phyloP scores from a whole-genome alignment of 1,284 basidiomycete genomes.

The Blastosporella zonata region DNA sequence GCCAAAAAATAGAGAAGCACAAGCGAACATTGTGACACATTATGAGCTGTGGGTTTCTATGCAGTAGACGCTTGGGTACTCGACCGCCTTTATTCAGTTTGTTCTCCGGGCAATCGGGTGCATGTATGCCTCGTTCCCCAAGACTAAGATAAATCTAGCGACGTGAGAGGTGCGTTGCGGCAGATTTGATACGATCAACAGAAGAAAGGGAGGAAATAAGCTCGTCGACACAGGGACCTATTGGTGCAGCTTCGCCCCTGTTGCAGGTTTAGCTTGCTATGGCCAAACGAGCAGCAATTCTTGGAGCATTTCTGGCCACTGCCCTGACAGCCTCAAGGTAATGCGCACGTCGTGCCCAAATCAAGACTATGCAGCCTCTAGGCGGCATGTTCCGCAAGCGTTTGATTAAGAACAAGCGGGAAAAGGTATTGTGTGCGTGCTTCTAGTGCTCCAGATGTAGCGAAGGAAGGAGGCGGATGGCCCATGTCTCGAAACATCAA shows the following conservation, averaged over 20 bases:
- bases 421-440: neutral
- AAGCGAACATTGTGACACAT: conserved; percentile 80
- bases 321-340: neutral
- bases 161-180: conserved; percentile 30
- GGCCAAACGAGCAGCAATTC: neutral
- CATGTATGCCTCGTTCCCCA: conserved; percentile 43
- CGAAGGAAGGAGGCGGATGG: neutral
- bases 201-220: neutral
- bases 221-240: neutral
- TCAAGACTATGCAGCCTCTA: neutral
- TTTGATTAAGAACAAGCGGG: neutral
- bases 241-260: neutral
- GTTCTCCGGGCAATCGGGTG: conserved; percentile 21
- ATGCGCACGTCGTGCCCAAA: neutral
- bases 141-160: conserved; percentile 27
- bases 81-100: conserved; percentile 14
- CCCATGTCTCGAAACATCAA: neutral
- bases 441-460: neutral
- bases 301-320: no score
- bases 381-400: neutral
- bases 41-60: conserved; percentile 17
- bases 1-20: conserved; percentile 13
- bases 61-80: neutral
- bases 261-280: neutral
- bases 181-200: neutral